Conservation (phyloP, 768 basidiomycete species). For the Terana coerulea region DNA sequence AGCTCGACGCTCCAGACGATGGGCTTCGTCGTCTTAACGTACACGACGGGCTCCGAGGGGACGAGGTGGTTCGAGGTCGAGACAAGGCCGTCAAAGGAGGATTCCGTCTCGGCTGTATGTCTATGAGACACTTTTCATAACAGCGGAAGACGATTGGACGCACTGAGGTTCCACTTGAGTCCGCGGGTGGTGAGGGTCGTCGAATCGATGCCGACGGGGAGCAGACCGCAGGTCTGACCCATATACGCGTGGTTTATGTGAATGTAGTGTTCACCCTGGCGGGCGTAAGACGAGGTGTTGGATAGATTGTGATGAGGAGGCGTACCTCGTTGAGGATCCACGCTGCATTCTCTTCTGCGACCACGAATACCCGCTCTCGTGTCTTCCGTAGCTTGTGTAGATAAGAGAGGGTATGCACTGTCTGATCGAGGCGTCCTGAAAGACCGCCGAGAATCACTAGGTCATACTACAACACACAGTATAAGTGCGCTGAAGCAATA, state of each 20-base stretch:
- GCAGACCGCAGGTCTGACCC: conserved; percentile 90
- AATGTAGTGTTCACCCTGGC: conserved; percentile 81
- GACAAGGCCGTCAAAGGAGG: conserved; percentile 79
- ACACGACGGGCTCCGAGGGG: conserved; percentile 58
- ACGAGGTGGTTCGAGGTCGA: conserved; percentile 95
- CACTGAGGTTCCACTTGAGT: conserved; percentile 86
- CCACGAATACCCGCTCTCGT: conserved; percentile 59
- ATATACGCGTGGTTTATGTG: conserved; percentile 66
- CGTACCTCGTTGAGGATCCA: conserved; percentile 81
- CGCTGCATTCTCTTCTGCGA: conserved; percentile 88
- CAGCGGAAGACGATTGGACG: conserved; percentile 21
- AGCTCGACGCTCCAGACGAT: conserved; percentile 92
- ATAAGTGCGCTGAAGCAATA: background rate
- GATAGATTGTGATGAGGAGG: background rate
- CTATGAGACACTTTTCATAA: background rate
- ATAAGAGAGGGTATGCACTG: conserved; percentile 82
- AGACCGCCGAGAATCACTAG: conserved; percentile 85
- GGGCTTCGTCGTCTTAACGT: conserved; percentile 72
- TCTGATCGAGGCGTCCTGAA: conserved; percentile 91
- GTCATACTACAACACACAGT: conserved; percentile 44
- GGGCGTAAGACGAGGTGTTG: background rate
- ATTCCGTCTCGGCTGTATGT: conserved; percentile 50
- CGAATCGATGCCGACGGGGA: conserved; percentile 81
- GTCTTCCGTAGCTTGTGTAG: conserved; percentile 72
- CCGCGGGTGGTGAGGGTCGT: conserved; percentile 81